Percentiles rank a stretch among this genome's conserved stretches.
Evolutionary conservation across 2,329 filamentous ascomycete species (phyloP).

Genomic region (Fusarium nelsonii): DNA sequence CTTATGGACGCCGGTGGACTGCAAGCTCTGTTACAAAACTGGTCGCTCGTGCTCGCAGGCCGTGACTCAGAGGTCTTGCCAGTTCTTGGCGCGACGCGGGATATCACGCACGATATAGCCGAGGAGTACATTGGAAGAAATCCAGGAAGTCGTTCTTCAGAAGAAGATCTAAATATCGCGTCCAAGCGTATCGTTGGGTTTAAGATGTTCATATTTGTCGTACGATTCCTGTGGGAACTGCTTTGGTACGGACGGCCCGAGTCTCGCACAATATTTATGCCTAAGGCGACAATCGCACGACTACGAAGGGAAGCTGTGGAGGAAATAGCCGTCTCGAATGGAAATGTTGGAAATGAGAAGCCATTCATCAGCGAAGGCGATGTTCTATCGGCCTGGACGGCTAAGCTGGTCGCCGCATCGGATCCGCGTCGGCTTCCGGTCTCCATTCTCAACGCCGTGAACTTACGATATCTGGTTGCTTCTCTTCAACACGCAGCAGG

Average conservation of each 20-base stretch:
- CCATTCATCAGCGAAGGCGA: background rate
- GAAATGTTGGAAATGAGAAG: background rate
- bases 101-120: background rate
- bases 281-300: background rate
- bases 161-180: accelerated
- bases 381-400: background rate
- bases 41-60: background rate
- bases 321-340: background rate
- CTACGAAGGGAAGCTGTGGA: background rate
- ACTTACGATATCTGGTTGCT: background rate
- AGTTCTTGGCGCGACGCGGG: background rate
- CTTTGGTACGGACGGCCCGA: background rate
- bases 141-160: background rate
- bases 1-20: background rate
- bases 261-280: background rate
- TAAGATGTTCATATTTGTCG: background rate
- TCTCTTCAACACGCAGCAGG: background rate
- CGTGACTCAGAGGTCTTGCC: background rate
- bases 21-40: background rate
- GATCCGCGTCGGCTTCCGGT: background rate
- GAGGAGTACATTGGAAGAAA: background rate
- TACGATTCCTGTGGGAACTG: background rate
- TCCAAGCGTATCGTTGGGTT: background rate
- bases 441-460: background rate
- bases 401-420: background rate